phyloP scores from a whole-genome alignment of 345 rosid genomes.

The Acer yangbiense region DNA sequence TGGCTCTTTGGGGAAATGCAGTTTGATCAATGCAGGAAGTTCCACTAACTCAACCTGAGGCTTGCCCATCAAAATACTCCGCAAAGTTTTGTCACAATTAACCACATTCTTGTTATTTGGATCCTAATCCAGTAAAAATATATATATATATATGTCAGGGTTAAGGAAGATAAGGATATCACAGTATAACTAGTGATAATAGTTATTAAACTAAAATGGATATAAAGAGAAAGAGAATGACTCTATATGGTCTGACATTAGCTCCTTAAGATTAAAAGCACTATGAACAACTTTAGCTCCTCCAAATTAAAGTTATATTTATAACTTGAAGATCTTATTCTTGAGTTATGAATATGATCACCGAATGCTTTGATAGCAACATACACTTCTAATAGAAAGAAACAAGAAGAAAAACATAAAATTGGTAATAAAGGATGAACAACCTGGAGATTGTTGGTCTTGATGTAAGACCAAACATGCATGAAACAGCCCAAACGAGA shows the following conservation, averaged over 20 bases:
- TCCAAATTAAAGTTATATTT: neutral
- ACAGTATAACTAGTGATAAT: neutral
- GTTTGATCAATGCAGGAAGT: constrained; percentile 79
- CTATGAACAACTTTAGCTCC: neutral
- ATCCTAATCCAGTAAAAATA: constrained; percentile 48
- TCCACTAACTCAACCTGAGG: constrained; percentile 74
- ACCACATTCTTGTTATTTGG: constrained; percentile 79
- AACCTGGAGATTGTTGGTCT: constrained; percentile 88
- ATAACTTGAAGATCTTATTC: neutral
- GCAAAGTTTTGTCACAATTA: constrained; percentile 76
- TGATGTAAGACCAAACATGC: constrained; percentile 90
- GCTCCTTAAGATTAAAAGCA: neutral
- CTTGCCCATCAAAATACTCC: constrained; percentile 73
- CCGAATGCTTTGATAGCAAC: neutral
- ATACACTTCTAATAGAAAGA: neutral
- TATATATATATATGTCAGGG: neutral
- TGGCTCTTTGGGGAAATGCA: constrained; percentile 72
- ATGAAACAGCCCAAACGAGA: constrained; percentile 91
- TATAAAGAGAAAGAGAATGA: neutral
- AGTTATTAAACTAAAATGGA: neutral
- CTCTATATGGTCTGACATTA: neutral
- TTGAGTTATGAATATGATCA: neutral
- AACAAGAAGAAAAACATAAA: neutral
- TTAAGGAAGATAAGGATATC: neutral
- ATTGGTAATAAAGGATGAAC: neutral